Evolutionary conservation across 805 yeast species (phyloP).

Genomic region (Candida nanaspora): DNA sequence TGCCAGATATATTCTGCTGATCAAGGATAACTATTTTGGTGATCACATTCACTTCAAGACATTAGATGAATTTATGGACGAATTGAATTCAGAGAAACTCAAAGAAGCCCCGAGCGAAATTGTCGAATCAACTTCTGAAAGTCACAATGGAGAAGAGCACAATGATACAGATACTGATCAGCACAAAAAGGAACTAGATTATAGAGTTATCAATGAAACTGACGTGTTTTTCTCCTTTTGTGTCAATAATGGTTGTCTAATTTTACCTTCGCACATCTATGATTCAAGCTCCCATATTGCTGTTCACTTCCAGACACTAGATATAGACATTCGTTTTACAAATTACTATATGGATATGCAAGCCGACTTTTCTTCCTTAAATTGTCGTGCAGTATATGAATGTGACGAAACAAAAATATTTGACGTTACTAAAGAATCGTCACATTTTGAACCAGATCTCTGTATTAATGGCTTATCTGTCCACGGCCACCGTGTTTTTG

Average conservation of each 20-base stretch:
- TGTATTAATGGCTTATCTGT: slow-evolving; percentile 51
- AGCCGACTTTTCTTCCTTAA: slow-evolving; percentile 58
- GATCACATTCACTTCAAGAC: slow-evolving; percentile 78
- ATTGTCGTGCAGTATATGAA: slow-evolving; percentile 24
- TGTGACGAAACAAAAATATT: slow-evolving; percentile 18
- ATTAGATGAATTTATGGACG: slow-evolving; percentile 64
- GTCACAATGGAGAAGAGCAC: slow-evolving; percentile 4
- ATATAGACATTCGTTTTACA: slow-evolving; percentile 77
- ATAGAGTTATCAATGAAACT: slow-evolving; percentile 59
- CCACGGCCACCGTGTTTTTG: slow-evolving; percentile 91
- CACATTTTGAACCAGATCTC: slow-evolving; percentile 33
- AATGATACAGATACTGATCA: too few relatives aligned
- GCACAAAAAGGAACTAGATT: slow-evolving; percentile 18
- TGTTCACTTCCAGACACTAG: slow-evolving; percentile 55
- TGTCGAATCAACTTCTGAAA: too few relatives aligned
- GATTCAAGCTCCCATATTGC: slow-evolving; percentile 52
- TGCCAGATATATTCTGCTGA: slow-evolving; percentile 62
- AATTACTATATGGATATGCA: slow-evolving; percentile 92
- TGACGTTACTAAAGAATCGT: slow-evolving; percentile 15
- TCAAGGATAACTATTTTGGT: slow-evolving; percentile 89
- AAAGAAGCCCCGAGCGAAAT: too few relatives aligned
- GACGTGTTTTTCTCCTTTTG: slow-evolving; percentile 71
- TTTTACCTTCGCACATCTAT: slow-evolving; percentile 70
- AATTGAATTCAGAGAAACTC: slow-evolving; percentile 5
- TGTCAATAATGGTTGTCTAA: slow-evolving; percentile 60